Conservation (phyloP, 768 basidiomycete species). For the Fistulinella prunicolor region DNA sequence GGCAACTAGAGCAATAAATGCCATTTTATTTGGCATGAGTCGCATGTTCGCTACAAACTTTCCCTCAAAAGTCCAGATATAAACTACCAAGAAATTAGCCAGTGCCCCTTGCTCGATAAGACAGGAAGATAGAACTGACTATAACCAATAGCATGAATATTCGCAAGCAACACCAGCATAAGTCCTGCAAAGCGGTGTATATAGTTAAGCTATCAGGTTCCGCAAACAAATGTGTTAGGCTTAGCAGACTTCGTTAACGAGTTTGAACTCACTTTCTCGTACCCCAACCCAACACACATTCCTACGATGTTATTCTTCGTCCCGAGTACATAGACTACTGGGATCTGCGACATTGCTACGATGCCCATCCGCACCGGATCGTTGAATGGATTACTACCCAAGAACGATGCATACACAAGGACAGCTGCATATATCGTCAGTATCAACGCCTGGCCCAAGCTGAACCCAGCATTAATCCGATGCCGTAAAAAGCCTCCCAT, state of each 20-base stretch:
- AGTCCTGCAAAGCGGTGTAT: constrained; percentile 54
- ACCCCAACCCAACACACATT: constrained; percentile 41
- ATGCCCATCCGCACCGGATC: constrained; percentile 33
- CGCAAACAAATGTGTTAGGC: neutral
- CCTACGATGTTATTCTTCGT: constrained; percentile 49
- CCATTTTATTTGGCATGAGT: constrained; percentile 20
- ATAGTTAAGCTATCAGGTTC: constrained; percentile 42
- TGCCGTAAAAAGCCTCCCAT: constrained; percentile 32
- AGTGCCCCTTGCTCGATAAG: neutral
- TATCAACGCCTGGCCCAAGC: constrained; percentile 37
- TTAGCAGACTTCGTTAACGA: neutral
- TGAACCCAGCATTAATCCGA: constrained; percentile 35
- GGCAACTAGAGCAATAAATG: constrained; percentile 34
- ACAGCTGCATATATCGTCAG: constrained; percentile 34
- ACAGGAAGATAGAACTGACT: constrained; percentile 22
- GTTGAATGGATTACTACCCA: constrained; percentile 33
- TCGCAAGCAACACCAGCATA: constrained; percentile 38
- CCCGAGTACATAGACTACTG: constrained; percentile 42
- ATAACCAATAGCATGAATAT: constrained; percentile 43
- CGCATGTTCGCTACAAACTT: constrained; percentile 13
- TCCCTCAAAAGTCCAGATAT: constrained; percentile 27
- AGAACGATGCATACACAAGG: constrained; percentile 38
- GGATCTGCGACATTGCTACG: constrained; percentile 44
- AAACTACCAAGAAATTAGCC: constrained; percentile 19
- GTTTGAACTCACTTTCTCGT: constrained; percentile 41